A percentile compares a stretch with the other conserved stretches of the same genome.
Evolutionary conservation across 768 basidiomycete species (phyloP).

Genomic region (Phlebiopsis flavidoalba): DNA sequence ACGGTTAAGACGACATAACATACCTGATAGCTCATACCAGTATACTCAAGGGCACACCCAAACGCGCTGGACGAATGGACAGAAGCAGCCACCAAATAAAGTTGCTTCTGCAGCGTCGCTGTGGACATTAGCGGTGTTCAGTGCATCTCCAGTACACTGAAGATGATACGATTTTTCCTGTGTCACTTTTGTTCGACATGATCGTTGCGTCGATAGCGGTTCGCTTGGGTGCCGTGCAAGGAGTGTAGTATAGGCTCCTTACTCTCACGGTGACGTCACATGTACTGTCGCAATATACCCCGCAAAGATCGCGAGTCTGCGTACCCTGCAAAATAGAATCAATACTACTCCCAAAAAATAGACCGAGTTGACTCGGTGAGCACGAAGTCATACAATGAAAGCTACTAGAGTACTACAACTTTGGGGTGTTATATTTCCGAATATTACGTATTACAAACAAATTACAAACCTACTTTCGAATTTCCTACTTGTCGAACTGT

Average conservation of each 20-base stretch:
- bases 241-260: background rate
- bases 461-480: background rate
- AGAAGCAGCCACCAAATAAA: slow-evolving; percentile 70
- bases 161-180: slow-evolving; percentile 36
- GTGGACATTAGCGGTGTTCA: slow-evolving; percentile 52
- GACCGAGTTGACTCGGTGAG: too few relatives aligned
- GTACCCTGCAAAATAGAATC: too few relatives aligned
- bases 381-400: too few relatives aligned
- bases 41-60: slow-evolving; percentile 73
- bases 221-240: too few relatives aligned
- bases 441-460: background rate
- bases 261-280: background rate
- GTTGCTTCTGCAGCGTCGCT: slow-evolving; percentile 46
- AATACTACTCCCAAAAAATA: too few relatives aligned
- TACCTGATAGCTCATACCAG: slow-evolving; percentile 68
- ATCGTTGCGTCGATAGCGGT: background rate
- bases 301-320: too few relatives aligned
- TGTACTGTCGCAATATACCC: background rate
- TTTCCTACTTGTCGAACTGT: background rate
- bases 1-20: slow-evolving; percentile 4
- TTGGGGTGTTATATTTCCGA: too few relatives aligned
- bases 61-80: slow-evolving; percentile 78
- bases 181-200: slow-evolving; percentile 27
- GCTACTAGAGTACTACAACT: too few relatives aligned
- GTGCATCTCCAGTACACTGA: slow-evolving; percentile 43